Evolutionary conservation across 768 basidiomycete species (phyloP), one percentile per base, ranked within the genome.

Genomic region (Collybia mongolica): DNA sequence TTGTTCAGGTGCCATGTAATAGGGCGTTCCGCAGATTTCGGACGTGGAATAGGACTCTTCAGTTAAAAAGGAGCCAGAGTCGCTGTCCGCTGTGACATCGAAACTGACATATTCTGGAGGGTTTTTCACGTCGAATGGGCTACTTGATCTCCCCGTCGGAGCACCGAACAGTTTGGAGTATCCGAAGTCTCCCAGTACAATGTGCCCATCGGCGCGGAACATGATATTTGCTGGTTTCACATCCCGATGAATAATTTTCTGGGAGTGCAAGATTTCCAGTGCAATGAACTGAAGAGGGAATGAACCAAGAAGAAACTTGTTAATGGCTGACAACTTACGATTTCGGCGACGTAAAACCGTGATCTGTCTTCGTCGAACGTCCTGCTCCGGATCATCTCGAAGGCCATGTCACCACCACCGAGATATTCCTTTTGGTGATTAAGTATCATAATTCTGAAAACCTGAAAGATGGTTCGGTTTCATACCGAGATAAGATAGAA

Each of bases 1-100:
- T 29, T 49, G 48, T 20, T 49, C 48, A 18, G 48, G 48, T 20
- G 48, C 26, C 48, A 49, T 49, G 39, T 39, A 49, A 29, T 41
- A 49, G 11, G 48, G 39, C 2, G 48, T 40, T 22, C 48, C 48
- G 20, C 48, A 42, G 22, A 36, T 20, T 17, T 32, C 28, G 12
- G 26, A 28, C 2, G 48, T 42, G 5, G 28, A 14, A n/a, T 23
- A 49, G 18, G 32, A 5, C 20, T 38, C 38, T 39, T 49, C 48
- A n/a, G 20, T 42, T n/a, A 49, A 22, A 29, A 49, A 49, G 2
- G 39, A 11, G 2, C 48, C 48, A 20, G 48, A 49, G 9, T 49
- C 39, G 12, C 28, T 39, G 4, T 26, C 24, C n/a, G 24, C 48
- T 7, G 39, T 39, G 5, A 49, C 48, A 17, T 49, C 48, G 48